Base-by-base conservation (phyloP, 176 grass and related monocot species). In the Dendrocalamus sinicus region DNA sequence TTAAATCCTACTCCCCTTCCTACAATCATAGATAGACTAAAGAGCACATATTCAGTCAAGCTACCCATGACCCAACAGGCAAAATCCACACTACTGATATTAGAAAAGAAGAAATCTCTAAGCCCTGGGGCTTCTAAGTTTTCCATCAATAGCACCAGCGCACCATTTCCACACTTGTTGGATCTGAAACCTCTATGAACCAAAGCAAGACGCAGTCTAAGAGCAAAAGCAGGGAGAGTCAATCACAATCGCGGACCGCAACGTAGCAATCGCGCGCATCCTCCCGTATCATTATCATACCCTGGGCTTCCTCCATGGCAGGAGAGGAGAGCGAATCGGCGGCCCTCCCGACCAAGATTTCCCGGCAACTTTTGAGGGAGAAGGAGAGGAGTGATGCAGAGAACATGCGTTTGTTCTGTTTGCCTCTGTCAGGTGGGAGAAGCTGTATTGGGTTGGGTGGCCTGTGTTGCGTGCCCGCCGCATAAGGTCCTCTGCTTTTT, bases 151-250 rank as follows among this genome's bases (percentile, higher is more conserved):
- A 12, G 22, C 32, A 53, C 7, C 44, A 11, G 16, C 54, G n/a
- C 15, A 26, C 28, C 24, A 35, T 19, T 5, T 62, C 66, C 84
- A 40, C 28, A 71, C 74, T 45, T 48, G 9, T 3, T 58, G 78
- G 86, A 82, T 76, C 85, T 61, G 72, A 37, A 28, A 20, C 65
- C 30, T 54, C 37, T 12, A 4, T 22, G 4, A 14, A 65, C 61
- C 9, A 59, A 77, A 59, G 2, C 53, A 22, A 58, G 74, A 59
- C 17, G 17, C 53, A 20, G 20, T 9, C 32, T n/a, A 73, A 30
- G 23, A 22, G n/a, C 71, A 26, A 55, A 32, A 59, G 24, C 48
- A 22, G 28, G 47, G 19, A 59, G 9, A 69, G 17, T 10, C 30
- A 22, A 57, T 39, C 47, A 40, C 30, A 32, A 32, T 32, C 30